phyloP scores from a whole-genome alignment of 352 stramenopile species.

The Phytophthora sansomeana region DNA sequence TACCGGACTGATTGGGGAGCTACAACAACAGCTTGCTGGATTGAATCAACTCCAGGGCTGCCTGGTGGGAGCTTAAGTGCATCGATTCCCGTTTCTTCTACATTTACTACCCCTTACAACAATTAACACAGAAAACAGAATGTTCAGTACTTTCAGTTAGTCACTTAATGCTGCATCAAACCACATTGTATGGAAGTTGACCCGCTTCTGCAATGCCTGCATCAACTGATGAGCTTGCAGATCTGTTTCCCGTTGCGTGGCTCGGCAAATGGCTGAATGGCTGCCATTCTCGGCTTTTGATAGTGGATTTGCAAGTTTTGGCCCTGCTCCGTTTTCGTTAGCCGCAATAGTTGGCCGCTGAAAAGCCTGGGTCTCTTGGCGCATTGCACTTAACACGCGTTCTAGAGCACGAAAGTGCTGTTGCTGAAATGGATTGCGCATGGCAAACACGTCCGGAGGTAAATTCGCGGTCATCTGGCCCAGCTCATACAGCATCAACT shows the following conservation, averaged over 20 bases:
- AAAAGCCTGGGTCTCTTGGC: slow-evolving; percentile 38
- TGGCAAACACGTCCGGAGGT: slow-evolving; percentile 52
- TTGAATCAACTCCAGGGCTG: slow-evolving; percentile 29
- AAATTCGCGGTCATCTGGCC: slow-evolving; percentile 40
- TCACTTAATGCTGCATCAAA: slow-evolving; percentile 20
- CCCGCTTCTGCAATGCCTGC: slow-evolving; percentile 44
- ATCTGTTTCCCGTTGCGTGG: slow-evolving; percentile 40
- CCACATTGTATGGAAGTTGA: slow-evolving; percentile 62
- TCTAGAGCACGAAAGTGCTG: slow-evolving; percentile 37
- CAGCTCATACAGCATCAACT: slow-evolving; percentile 38
- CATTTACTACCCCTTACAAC: slow-evolving; percentile 7
- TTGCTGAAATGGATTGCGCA: slow-evolving; percentile 48
- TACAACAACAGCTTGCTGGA: slow-evolving; percentile 40
- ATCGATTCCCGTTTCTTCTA: slow-evolving; percentile 1
- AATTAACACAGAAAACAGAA: slow-evolving; percentile 11
- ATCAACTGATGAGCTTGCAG: slow-evolving; percentile 39
- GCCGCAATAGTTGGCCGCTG: slow-evolving; percentile 12
- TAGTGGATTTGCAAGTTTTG: slow-evolving; percentile 3
- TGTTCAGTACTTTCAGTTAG: not conserved
- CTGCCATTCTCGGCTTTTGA: slow-evolving; percentile 1
- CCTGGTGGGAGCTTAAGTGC: slow-evolving; percentile 22
- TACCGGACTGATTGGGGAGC: slow-evolving; percentile 42
- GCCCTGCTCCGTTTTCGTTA: not conserved
- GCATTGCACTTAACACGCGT: slow-evolving; percentile 40
- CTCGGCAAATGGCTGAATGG: slow-evolving; percentile 7